Conservation (phyloP, 164 flowering plant genomes). For the Chimonanthus praecox region DNA sequence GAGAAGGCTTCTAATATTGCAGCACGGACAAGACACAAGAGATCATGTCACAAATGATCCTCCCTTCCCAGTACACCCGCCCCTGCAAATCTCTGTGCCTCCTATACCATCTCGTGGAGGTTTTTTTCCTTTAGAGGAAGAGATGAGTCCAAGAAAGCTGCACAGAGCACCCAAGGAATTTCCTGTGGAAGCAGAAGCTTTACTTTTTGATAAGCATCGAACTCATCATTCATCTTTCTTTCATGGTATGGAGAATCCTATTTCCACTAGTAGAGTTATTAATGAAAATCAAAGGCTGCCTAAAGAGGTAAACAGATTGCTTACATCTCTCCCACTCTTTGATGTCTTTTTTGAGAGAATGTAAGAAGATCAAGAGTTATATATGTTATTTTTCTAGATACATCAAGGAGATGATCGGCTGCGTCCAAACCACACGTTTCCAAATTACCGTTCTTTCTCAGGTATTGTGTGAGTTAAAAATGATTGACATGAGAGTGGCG, state of each 20-base stretch:
- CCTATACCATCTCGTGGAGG: constrained; percentile 43
- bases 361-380: constrained; percentile 2
- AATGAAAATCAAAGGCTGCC: constrained; percentile 53
- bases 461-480: constrained; percentile 34
- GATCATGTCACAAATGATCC: constrained; percentile 53
- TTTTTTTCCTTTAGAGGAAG: constrained; percentile 72
- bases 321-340: neutral
- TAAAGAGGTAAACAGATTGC: constrained; percentile 57
- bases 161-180: constrained; percentile 52
- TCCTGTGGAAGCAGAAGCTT: constrained; percentile 44
- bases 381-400: constrained; percentile 32
- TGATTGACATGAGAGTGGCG: neutral
- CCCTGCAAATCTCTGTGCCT: constrained; percentile 51
- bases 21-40: constrained; percentile 90
- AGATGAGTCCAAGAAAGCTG: constrained; percentile 53
- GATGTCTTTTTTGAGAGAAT: neutral
- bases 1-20: constrained; percentile 92
- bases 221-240: constrained; percentile 50
- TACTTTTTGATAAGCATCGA: constrained; percentile 50
- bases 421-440: constrained; percentile 33
- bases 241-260: constrained; percentile 44
- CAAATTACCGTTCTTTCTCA: constrained; percentile 40
- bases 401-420: constrained; percentile 58
- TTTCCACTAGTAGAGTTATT: constrained; percentile 46
- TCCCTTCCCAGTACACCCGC: constrained; percentile 60